phyloP scores from a whole-genome alignment of 75 land plant genomes.

The Pinus taeda region DNA sequence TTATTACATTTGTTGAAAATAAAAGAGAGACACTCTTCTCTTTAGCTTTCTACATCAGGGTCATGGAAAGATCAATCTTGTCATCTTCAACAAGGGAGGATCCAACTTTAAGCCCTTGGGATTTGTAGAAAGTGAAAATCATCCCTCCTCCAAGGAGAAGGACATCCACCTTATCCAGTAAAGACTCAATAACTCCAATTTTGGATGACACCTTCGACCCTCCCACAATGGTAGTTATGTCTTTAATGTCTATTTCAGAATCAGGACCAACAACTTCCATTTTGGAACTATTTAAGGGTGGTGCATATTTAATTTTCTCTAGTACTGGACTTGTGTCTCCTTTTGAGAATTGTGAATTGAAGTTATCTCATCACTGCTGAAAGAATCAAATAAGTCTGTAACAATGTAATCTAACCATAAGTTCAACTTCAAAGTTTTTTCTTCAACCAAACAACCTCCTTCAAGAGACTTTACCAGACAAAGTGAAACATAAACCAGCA shows the following conservation, averaged over 20 bases:
- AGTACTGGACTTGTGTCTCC: neutral
- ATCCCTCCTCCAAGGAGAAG: conserved; percentile 88
- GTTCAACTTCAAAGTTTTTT: no score
- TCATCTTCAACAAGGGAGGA: conserved; percentile 88
- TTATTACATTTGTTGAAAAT: conserved; percentile 72
- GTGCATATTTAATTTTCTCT: neutral
- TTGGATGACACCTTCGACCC: conserved; percentile 96
- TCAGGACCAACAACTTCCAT: neutral
- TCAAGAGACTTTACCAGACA: no score
- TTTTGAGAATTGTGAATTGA: conserved; percentile 28
- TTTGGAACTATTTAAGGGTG: neutral
- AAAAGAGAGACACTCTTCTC: conserved; percentile 68
- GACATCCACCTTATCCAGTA: conserved; percentile 67
- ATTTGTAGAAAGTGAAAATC: conserved; percentile 93
- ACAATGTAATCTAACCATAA: no score
- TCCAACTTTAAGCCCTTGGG: conserved; percentile 74
- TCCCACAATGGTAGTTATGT: conserved; percentile 71
- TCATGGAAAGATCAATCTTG: conserved; percentile 76
- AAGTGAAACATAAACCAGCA: no score
- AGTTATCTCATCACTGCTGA: no score
- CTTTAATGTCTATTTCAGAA: neutral
- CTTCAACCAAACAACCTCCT: no score
- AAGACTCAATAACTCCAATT: conserved; percentile 86
- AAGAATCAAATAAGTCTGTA: no score
- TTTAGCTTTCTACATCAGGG: conserved; percentile 65